phyloP scores from a whole-genome alignment of 768 basidiomycete genomes.

The Naganishia onofrii region DNA sequence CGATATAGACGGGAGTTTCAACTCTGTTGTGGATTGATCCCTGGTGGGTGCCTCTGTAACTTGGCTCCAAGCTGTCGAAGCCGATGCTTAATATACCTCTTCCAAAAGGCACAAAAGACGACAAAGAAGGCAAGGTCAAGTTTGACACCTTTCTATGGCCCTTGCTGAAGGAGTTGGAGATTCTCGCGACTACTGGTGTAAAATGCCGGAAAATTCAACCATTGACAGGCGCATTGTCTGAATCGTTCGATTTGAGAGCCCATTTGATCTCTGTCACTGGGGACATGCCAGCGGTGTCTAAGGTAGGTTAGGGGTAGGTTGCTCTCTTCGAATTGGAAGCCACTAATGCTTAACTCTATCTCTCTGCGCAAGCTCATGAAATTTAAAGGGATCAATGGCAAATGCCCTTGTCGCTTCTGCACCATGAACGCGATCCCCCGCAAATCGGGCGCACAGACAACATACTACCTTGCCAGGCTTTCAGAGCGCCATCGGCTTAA shows the following conservation, averaged over 20 bases:
- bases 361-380: neutral
- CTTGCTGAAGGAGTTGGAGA: neutral
- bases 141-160: conserved; percentile 6
- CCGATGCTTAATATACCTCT: neutral
- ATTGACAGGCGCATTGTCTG: neutral
- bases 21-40: conserved; percentile 2
- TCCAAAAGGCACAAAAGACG: neutral
- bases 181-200: neutral
- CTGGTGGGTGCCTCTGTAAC: neutral
- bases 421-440: neutral
- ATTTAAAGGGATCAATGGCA: conserved; percentile 1
- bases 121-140: neutral
- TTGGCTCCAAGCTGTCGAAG: neutral
- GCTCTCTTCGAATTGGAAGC: neutral
- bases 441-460: neutral
- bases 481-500: neutral
- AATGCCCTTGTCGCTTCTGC: conserved; percentile 17
- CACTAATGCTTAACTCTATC: neutral
- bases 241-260: neutral
- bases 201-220: neutral
- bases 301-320: too few species aligned
- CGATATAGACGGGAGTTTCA: conserved; percentile 7
- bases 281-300: conserved; percentile 11
- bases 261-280: neutral
- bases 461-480: conserved; percentile 1